Conservation (phyloP, 176 grass and related monocot species). For the Ananas comosus region DNA sequence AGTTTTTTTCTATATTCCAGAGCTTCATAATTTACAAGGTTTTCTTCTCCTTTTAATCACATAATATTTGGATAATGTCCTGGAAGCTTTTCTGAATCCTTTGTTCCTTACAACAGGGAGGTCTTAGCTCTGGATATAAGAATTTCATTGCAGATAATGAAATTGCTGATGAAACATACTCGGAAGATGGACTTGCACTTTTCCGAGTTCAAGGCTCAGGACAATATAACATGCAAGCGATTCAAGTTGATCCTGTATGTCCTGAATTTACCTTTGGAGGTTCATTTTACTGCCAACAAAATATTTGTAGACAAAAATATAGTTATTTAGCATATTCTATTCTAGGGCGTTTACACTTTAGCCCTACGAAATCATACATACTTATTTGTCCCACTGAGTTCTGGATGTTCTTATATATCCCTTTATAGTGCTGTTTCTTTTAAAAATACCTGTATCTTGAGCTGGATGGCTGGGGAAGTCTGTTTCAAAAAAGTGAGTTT, state of each 20-base stretch:
- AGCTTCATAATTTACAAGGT: constrained; percentile 87
- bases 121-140: constrained; percentile 81
- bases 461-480: too few species aligned
- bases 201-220: constrained; percentile 84
- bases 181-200: constrained; percentile 62
- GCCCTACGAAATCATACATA: too few species aligned
- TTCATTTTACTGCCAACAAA: constrained; percentile 1
- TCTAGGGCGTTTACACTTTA: not conserved
- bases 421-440: too few species aligned
- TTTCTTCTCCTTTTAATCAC: constrained; percentile 13
- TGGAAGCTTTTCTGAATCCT: not conserved
- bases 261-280: not conserved
- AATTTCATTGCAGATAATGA: constrained; percentile 52
- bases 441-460: too few species aligned
- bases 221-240: constrained; percentile 93
- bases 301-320: constrained; percentile 5
- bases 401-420: too few species aligned
- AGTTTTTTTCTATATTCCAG: constrained; percentile 91
- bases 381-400: too few species aligned
- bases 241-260: constrained; percentile 89
- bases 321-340: not conserved
- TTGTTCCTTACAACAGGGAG: constrained; percentile 45
- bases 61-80: not conserved
- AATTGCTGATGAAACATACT: constrained; percentile 65
- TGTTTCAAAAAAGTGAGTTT: too few species aligned